Conservation (phyloP, 129 eudicot species). For the Artemisia tridentata region DNA sequence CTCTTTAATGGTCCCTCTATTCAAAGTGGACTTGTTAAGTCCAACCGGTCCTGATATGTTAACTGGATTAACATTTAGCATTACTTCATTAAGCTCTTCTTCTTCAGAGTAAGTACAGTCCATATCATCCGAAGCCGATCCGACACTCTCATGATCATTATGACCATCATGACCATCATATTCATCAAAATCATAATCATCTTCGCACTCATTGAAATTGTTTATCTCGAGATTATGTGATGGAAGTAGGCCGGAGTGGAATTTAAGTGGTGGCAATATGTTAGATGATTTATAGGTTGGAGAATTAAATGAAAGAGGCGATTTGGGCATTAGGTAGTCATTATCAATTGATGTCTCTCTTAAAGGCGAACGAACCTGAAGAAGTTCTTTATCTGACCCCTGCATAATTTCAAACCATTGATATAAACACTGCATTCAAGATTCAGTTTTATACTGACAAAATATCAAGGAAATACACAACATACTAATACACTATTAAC, state of each 20-base stretch:
- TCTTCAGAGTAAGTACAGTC: constrained; percentile 57
- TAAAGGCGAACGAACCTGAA: constrained; percentile 50
- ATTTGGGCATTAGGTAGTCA: constrained; percentile 55
- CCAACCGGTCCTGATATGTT: constrained; percentile 22
- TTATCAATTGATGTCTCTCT: constrained; percentile 47
- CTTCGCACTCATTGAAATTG: constrained; percentile 42
- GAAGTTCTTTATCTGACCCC: constrained; percentile 57
- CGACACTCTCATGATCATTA: constrained; percentile 75
- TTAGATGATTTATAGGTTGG: constrained; percentile 44
- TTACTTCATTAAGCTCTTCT: constrained; percentile 51
- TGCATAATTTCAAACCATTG: constrained; percentile 29
- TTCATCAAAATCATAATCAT: constrained; percentile 36
- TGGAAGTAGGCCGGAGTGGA: constrained; percentile 67
- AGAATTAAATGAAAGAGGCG: constrained; percentile 56
- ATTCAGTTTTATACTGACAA: background rate
- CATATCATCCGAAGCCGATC: constrained; percentile 62
- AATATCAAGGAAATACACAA: no score
- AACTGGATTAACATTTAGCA: constrained; percentile 23
- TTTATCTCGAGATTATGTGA: constrained; percentile 42
- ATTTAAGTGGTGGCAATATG: constrained; percentile 74
- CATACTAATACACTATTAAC: no score
- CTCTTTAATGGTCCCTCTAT: constrained; percentile 60
- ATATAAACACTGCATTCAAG: constrained; percentile 18
- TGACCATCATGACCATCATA: constrained; percentile 20
- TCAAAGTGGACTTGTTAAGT: constrained; percentile 44